A percentile compares a stretch with the other conserved stretches of the same genome.
Evolutionary conservation across 495 filamentous ascomycete species (phyloP).

Genomic region (Niebla homalea): DNA sequence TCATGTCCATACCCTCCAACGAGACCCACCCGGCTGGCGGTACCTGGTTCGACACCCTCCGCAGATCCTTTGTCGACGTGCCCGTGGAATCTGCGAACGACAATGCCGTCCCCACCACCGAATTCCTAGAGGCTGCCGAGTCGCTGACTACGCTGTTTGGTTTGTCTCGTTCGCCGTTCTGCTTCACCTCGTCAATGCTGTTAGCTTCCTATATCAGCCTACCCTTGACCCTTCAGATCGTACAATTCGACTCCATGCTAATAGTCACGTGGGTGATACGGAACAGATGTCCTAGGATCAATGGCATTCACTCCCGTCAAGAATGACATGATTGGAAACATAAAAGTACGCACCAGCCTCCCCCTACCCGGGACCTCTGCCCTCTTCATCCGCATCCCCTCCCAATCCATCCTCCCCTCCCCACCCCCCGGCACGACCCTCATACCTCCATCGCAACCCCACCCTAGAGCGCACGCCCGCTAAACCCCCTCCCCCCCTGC

Average conservation of each 20-base stretch:
- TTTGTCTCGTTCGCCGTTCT: conserved; percentile 24
- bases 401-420: background rate
- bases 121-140: conserved; percentile 88
- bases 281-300: conserved; percentile 63
- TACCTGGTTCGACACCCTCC: conserved; percentile 75
- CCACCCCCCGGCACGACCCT: background rate
- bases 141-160: conserved; percentile 76
- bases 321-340: conserved; percentile 78
- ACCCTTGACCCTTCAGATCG: background rate
- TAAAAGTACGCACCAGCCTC: conserved; percentile 49
- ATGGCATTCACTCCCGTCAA: conserved; percentile 78
- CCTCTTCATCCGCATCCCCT: background rate
- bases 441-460: conserved; percentile 8
- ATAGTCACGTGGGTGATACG: background rate
- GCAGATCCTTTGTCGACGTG: conserved; percentile 70
- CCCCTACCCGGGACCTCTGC: conserved; percentile 8
- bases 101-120: conserved; percentile 65
- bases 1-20: conserved; percentile 14
- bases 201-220: background rate
- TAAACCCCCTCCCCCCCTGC: background rate
- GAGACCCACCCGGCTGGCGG: conserved; percentile 40
- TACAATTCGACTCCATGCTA: conserved; percentile 7
- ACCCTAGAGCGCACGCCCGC: background rate
- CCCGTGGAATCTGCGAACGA: conserved; percentile 56
- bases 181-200: background rate